Evolutionary conservation across 805 yeast species (phyloP), one percentile per base, ranked within the genome.

Genomic region (Candida glaebosa): DNA sequence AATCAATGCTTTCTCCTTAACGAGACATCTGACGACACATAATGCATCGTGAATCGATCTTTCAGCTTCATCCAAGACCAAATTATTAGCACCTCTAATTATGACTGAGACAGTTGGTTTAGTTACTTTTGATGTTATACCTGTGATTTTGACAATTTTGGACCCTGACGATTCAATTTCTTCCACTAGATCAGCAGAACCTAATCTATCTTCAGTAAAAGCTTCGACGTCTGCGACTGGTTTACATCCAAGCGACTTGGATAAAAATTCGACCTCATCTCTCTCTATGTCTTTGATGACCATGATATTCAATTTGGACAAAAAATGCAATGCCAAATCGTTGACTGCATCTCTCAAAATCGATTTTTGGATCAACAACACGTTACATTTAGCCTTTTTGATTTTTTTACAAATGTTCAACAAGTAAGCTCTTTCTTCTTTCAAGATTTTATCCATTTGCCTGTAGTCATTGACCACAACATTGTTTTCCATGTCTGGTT

Each of bases 391-490:
- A 50, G 97, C 84, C 75, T 93, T 93, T 61, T 95, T 93, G 69
- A 93, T 88, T 61, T 87, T 88, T 67, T 93, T 93, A 73, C 96
- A 90, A 61, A 93, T 86, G 63, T 91, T 91, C 60, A 93, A 77
- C 58, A 93, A 71, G 61, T 93, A 93, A 20, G 96, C 93, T 62
- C 99, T 83, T 74, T 93, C 99, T 69, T 93, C 99, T 61, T 95
- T 93, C 60, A 93, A 75, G 53, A 93, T 93, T 71, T 91, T 93
- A 67, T 93, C 99, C 99, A 93, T 93, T 68, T 93, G 99, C 67
- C 99, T 81, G 72, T 93, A 93, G 65, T 93, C 99, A 60, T 87
- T 93, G 41, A 93, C 98, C 43, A 93, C 96, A 38, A 93, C 91
- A 60, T 90, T 91, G 65, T 93, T 93, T 70, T 93, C 99, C 84